Evolutionary conservation across 305 asterid species (phyloP), one percentile per base, ranked within the genome.

Genomic region (Ilex paraguariensis): DNA sequence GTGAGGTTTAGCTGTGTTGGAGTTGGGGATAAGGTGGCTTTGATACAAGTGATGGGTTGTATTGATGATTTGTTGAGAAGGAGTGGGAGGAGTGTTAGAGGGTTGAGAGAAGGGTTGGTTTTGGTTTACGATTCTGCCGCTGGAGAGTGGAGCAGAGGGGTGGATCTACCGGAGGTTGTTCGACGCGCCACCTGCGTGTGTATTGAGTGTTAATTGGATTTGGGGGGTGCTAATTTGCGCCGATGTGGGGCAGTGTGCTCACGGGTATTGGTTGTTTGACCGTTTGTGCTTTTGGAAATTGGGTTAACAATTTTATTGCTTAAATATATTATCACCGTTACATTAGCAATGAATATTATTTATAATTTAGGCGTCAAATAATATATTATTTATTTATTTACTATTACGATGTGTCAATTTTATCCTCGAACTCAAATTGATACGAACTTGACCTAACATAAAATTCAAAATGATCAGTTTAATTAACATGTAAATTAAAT

Each of bases 161-260:
- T 79, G 59, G 92, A 85, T 59, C 54, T 84, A 71, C 96, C 96
- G 82, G 95, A 77, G 56, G 76, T 83, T 39, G 74, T 90, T n/a
- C 83, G 84, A 84, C 95, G 96, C 82, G 90, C 97, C 78, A 90
- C 92, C 70, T 87, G 95, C 44, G 95, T 84, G 32, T 81, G 90
- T 66, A 95, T 87, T 50, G 88, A 84, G 66, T 87, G 90, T 75
- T 87, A 69, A 76, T 66, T 69, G 72, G 76, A 63, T 36, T 66
- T 3, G 59, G 17, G 69, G 15, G 72, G 66, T 28, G 61, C 16
- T 28, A 6, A 31, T 36, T 63, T 53, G 5, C 10, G 28, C 31
- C 5, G 14, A 40, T 30, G 9, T 28, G 39, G 12, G 13, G 7
- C 46, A 57, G 13, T 9, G 17, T 57, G 48, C 63, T 67, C 72